Percentiles rank a stretch among this genome's conserved stretches.
These are phyloP conservation scores for Geosmithia putterillii DNA, from an alignment of 2,329 filamentous ascomycete genomes.

Conservation along the genomic window DNA sequence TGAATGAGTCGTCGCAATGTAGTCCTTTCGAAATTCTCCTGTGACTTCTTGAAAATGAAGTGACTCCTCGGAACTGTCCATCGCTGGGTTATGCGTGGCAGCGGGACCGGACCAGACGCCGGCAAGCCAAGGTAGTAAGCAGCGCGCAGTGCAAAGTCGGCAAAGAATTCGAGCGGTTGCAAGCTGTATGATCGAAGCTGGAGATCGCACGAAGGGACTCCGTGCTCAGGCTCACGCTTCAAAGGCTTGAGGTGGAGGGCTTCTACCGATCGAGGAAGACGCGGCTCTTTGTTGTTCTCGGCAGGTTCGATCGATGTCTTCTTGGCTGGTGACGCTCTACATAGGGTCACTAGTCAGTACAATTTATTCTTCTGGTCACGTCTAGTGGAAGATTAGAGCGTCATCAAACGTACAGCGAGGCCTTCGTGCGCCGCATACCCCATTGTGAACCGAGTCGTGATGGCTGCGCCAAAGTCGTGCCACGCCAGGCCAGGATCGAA, in stretches of 20 bases:
- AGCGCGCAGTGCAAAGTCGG: constrained; percentile 86
- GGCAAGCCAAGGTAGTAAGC: constrained; percentile 89
- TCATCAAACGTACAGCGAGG: constrained; percentile 11
- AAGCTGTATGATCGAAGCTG: constrained; percentile 86
- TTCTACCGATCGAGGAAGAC: constrained; percentile 69
- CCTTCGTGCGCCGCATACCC: constrained; percentile 11
- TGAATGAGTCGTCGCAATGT: constrained; percentile 80
- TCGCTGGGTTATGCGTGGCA: constrained; percentile 77
- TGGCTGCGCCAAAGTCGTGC: background rate
- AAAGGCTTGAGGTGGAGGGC: constrained; percentile 79
- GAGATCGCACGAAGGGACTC: constrained; percentile 77
- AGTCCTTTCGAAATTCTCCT: constrained; percentile 94
- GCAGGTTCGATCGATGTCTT: constrained; percentile 2
- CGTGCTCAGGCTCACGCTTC: constrained; percentile 59
- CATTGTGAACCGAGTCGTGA: constrained; percentile 7
- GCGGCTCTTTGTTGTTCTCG: constrained; percentile 14
- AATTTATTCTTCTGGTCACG: background rate
- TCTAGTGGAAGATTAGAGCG: background rate
- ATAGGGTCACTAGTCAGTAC: background rate
- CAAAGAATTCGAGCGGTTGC: constrained; percentile 85
- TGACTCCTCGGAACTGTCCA: constrained; percentile 86
- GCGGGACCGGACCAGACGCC: constrained; percentile 71
- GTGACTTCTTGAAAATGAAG: constrained; percentile 94
- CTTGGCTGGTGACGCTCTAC: background rate
- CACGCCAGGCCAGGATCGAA: background rate